These are phyloP conservation scores for Zygoascus bituminiphila DNA, from an alignment of 805 yeast genomes.

Conservation along the genomic window DNA sequence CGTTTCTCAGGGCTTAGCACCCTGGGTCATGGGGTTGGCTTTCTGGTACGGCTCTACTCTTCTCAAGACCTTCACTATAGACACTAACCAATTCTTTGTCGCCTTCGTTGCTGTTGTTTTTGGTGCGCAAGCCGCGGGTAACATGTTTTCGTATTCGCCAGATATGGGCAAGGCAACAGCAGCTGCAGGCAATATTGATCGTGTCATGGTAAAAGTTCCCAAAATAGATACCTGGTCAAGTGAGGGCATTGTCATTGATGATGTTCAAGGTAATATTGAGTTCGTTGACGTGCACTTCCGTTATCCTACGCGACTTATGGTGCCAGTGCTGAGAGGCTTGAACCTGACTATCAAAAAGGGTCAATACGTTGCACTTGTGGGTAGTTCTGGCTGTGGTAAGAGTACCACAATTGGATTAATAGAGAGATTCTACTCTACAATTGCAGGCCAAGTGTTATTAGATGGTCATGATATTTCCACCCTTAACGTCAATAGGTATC, in stretches of 20 bases:
- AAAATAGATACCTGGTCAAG: slow-evolving; percentile 26
- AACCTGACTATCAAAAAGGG: slow-evolving; percentile 41
- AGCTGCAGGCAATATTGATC: slow-evolving; percentile 29
- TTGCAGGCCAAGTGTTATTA: slow-evolving; percentile 40
- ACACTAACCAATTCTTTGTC: slow-evolving; percentile 31
- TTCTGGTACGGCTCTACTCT: slow-evolving; percentile 38
- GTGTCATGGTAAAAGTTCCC: slow-evolving; percentile 29
- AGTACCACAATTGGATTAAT: slow-evolving; percentile 46
- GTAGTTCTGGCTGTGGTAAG: slow-evolving; percentile 57
- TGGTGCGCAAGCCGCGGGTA: slow-evolving; percentile 37
- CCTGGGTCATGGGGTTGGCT: slow-evolving; percentile 34
- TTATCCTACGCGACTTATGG: slow-evolving; percentile 54
- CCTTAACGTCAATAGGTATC: slow-evolving; percentile 41
- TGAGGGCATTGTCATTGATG: slow-evolving; percentile 24
- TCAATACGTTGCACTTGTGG: slow-evolving; percentile 57
- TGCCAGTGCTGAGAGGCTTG: slow-evolving; percentile 44
- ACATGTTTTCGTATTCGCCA: slow-evolving; percentile 34
- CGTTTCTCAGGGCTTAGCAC: slow-evolving; percentile 32
- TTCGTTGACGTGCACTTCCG: slow-evolving; percentile 53
- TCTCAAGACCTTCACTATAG: slow-evolving; percentile 25
- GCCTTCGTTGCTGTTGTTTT: slow-evolving; percentile 33
- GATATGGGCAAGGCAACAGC: slow-evolving; percentile 36
- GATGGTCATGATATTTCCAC: slow-evolving; percentile 45
- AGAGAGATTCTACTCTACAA: slow-evolving; percentile 45
- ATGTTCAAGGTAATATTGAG: slow-evolving; percentile 41